Percentiles rank a stretch among this genome's conserved stretches.
Evolutionary conservation across 2,329 filamentous ascomycete species (phyloP).

Genomic region (Phyllachora maydis): DNA sequence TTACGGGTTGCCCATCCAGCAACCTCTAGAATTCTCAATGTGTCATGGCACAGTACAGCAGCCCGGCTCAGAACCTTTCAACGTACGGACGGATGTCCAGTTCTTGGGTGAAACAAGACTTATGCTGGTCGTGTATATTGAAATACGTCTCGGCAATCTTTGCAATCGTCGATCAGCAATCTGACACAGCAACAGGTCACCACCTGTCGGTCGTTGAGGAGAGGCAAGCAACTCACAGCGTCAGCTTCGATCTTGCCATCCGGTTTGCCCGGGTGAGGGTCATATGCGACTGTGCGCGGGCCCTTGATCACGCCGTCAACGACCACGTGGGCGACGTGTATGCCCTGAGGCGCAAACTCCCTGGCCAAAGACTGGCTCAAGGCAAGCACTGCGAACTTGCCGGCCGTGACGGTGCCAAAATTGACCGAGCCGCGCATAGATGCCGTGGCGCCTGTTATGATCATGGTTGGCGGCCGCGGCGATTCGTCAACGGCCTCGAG

Average conservation of each 20-base stretch:
- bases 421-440: slow-evolving; percentile 50
- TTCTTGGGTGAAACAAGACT: slow-evolving; percentile 63
- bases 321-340: slow-evolving; percentile 67
- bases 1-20: too few relatives aligned
- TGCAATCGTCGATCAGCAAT: not conserved
- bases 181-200: too few relatives aligned
- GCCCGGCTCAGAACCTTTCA: slow-evolving; percentile 64
- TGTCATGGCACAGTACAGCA: too few relatives aligned
- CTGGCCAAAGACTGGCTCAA: slow-evolving; percentile 56
- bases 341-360: slow-evolving; percentile 67
- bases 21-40: too few relatives aligned
- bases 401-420: slow-evolving; percentile 52
- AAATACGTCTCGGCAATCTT: slow-evolving; percentile 79
- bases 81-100: slow-evolving; percentile 61
- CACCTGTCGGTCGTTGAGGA: not conserved
- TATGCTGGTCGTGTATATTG: slow-evolving; percentile 63
- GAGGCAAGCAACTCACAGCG: slow-evolving; percentile 32
- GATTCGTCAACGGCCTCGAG: slow-evolving; percentile 34
- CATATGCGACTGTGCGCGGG: slow-evolving; percentile 37
- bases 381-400: slow-evolving; percentile 62
- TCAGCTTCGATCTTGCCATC: slow-evolving; percentile 52
- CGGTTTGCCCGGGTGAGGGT: slow-evolving; percentile 20
- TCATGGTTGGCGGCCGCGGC: slow-evolving; percentile 52
- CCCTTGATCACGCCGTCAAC: slow-evolving; percentile 78
- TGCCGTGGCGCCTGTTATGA: slow-evolving; percentile 77